phyloP scores from a whole-genome alignment of 1,139 yeast genomes.

The Blastobotrys illinoisensis region DNA sequence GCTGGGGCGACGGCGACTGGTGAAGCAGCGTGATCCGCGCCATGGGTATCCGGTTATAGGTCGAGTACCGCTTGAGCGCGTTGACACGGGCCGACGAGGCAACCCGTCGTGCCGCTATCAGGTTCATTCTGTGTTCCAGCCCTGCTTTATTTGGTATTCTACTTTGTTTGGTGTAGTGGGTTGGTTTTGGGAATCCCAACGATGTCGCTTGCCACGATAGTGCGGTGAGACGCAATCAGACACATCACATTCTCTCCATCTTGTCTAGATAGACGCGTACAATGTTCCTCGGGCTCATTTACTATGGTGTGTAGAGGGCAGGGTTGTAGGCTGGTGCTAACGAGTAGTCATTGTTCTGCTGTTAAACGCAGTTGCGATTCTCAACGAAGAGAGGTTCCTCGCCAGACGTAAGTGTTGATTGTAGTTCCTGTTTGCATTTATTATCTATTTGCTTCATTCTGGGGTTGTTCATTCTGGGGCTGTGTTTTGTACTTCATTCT shows the following conservation, averaged over 20 bases:
- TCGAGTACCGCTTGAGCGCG: neutral
- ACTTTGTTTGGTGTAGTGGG: neutral
- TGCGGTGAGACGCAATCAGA: neutral
- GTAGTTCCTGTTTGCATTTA: no score
- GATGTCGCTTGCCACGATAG: neutral
- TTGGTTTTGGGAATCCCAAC: neutral
- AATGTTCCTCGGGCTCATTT: conserved; percentile 63
- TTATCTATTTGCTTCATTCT: no score
- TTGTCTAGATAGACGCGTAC: neutral
- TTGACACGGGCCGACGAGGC: neutral
- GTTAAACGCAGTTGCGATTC: conserved; percentile 71
- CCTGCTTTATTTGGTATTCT: neutral
- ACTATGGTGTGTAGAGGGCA: conserved; percentile 43
- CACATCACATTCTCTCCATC: neutral
- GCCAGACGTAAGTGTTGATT: conserved; percentile 50
- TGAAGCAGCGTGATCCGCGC: neutral
- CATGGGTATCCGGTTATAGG: neutral
- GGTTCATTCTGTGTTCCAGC: neutral
- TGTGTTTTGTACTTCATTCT: neutral
- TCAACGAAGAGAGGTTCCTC: conserved; percentile 77
- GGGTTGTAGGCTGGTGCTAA: neutral
- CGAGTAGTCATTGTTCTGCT: conserved; percentile 47
- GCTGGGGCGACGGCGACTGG: neutral
- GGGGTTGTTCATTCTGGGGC: neutral
- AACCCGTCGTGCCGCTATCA: neutral